Percentiles rank a stretch among this genome's conserved stretches.
Evolutionary conservation across 2,329 filamentous ascomycete genomes (phyloP).

Genomic region (Monilinia fructigena): DNA sequence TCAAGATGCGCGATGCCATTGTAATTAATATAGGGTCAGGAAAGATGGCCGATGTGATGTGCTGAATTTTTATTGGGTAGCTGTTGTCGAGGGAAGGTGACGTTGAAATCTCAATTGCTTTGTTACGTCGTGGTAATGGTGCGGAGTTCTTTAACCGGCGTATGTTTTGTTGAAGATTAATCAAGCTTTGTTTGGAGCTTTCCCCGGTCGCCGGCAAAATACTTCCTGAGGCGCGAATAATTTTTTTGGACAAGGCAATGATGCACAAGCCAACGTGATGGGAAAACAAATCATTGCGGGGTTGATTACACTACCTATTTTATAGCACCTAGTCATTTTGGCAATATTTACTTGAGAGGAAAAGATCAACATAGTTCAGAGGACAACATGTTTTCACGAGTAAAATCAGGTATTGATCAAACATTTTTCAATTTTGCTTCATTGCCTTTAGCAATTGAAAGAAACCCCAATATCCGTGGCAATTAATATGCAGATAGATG

Average conservation of each 20-base stretch:
- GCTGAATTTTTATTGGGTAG: not conserved
- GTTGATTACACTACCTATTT: constrained; percentile 4
- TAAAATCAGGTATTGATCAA: not conserved
- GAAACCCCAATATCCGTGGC: not conserved
- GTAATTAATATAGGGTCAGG: constrained; percentile 1
- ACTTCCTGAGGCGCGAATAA: constrained; percentile 19
- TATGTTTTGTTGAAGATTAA: not conserved
- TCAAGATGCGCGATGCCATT: constrained; percentile 48
- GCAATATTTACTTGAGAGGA: not conserved
- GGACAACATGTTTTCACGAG: not conserved
- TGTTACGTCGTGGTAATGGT: not conserved
- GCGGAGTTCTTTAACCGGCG: constrained; percentile 9
- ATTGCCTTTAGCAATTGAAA: constrained; percentile 14
- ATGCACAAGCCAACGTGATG: not conserved
- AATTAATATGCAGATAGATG: constrained; percentile 28
- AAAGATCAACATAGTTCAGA: constrained; percentile 1
- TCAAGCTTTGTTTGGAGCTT: constrained; percentile 22
- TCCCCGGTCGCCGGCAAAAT: constrained; percentile 11
- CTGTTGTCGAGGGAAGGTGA: no score
- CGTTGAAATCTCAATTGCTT: not conserved
- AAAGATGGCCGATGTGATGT: not conserved
- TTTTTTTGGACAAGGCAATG: not conserved
- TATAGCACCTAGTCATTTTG: not conserved
- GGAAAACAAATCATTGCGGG: constrained; percentile 9
- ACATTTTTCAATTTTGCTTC: constrained; percentile 5